Evolutionary conservation across 805 yeast genomes (phyloP).

Genomic region (Yarrowia sp.): DNA sequence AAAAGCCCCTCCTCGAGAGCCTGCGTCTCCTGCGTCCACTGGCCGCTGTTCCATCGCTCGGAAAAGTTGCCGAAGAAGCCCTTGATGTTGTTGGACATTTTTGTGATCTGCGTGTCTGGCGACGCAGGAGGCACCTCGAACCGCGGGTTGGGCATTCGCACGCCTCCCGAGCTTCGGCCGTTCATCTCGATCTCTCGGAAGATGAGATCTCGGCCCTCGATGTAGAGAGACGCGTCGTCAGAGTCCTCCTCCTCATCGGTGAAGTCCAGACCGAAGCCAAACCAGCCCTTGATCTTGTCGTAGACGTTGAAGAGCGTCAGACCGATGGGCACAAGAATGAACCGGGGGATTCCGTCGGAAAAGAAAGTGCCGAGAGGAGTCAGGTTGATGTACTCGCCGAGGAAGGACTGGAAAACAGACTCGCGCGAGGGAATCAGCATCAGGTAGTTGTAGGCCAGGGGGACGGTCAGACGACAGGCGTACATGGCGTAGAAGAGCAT

Average conservation of each 20-base stretch:
- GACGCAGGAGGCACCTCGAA: slow-evolving; percentile 9
- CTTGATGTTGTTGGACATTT: slow-evolving; percentile 27
- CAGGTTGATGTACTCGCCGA: slow-evolving; percentile 71
- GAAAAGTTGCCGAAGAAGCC: slow-evolving; percentile 32
- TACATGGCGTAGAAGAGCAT: slow-evolving; percentile 76
- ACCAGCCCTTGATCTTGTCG: slow-evolving; percentile 52
- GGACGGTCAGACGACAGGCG: slow-evolving; percentile 77
- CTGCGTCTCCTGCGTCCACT: slow-evolving; percentile 18
- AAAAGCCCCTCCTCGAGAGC: slow-evolving; percentile 17
- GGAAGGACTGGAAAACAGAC: slow-evolving; percentile 64
- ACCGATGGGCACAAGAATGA: slow-evolving; percentile 66
- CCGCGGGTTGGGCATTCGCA: slow-evolving; percentile 1
- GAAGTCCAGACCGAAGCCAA: slow-evolving; percentile 43
- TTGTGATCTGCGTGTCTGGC: slow-evolving; percentile 12
- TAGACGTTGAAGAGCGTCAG: slow-evolving; percentile 65
- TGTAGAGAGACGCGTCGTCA: slow-evolving; percentile 29
- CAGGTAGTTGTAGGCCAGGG: slow-evolving; percentile 74
- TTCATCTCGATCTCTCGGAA: slow-evolving; percentile 24
- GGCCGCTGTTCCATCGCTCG: slow-evolving; percentile 28
- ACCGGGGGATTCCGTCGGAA: slow-evolving; percentile 73
- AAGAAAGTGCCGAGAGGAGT: slow-evolving; percentile 70
- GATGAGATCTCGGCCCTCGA: slow-evolving; percentile 40
- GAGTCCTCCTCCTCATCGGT: slow-evolving; percentile 42
- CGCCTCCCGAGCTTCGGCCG: slow-evolving; percentile 16
- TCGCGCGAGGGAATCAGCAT: slow-evolving; percentile 57